Percentiles rank a stretch among this genome's conserved stretches.
Evolutionary conservation across 2,329 filamentous ascomycete genomes (phyloP).

Genomic region (Emmonsiellopsis sp.): DNA sequence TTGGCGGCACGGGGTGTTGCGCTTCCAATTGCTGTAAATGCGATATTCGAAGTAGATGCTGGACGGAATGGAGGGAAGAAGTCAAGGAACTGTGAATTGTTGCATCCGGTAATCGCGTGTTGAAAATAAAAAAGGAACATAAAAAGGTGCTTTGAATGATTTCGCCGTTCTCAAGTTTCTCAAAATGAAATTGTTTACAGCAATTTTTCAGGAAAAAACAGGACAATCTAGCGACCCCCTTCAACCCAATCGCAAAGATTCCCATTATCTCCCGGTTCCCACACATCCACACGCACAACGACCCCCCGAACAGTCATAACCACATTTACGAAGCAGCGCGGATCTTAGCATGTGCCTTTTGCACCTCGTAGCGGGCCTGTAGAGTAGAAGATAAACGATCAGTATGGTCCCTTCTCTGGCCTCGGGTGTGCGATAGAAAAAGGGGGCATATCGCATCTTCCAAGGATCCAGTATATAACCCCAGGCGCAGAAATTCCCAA

Average conservation of each 20-base stretch:
- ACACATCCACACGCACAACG: constrained; percentile 33
- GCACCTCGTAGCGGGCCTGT: constrained; percentile 83
- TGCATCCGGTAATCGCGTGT: not conserved
- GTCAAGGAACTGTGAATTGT: not conserved
- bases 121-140: not conserved
- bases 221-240: constrained; percentile 2
- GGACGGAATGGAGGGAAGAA: not conserved
- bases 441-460: no score
- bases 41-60: no score
- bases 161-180: constrained; percentile 9
- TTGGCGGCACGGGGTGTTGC: no score
- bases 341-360: constrained; percentile 91
- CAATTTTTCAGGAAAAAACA: constrained; percentile 8
- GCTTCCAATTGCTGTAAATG: no score
- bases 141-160: constrained; percentile 6
- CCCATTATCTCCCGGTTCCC: constrained; percentile 13
- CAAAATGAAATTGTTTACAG: constrained; percentile 13
- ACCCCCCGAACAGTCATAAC: constrained; percentile 19
- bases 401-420: not conserved
- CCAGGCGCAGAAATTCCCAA: constrained; percentile 12
- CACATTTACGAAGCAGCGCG: constrained; percentile 59
- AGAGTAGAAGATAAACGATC: not conserved
- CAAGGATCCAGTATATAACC: not conserved
- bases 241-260: constrained; percentile 7
- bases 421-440: no score